These are phyloP conservation scores for Paraglomus brasilianum DNA, from an alignment of 192 early-diverging fungal species.

Conservation along the genomic window DNA sequence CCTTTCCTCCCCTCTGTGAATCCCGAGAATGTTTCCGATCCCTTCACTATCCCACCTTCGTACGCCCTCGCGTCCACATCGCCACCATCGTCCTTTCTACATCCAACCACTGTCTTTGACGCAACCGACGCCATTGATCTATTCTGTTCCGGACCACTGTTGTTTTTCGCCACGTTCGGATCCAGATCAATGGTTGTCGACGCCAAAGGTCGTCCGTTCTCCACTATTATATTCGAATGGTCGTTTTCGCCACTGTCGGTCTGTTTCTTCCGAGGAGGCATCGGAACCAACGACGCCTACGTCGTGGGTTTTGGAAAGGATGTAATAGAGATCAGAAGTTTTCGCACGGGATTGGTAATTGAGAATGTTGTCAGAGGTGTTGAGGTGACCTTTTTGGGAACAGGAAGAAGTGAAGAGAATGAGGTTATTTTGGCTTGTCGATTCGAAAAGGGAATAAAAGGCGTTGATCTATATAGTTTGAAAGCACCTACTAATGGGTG, in stretches of 20 bases:
- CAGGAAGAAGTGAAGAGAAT: neutral
- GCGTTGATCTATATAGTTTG: conserved; percentile 21
- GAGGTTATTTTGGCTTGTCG: conserved; percentile 21
- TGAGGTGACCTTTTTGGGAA: conserved; percentile 21
- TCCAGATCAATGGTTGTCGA: conserved; percentile 30
- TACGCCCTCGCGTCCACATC: conserved; percentile 6
- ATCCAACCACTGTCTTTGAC: conserved; percentile 29
- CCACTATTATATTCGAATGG: conserved; percentile 22
- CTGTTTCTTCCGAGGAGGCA: conserved; percentile 4
- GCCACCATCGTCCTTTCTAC: conserved; percentile 14
- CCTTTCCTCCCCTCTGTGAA: conserved; percentile 12
- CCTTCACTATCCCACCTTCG: conserved; percentile 25
- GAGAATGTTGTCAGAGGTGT: conserved; percentile 27
- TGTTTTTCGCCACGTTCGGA: conserved; percentile 30
- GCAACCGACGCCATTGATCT: neutral
- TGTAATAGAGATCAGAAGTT: conserved; percentile 28
- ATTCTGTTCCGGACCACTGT: neutral
- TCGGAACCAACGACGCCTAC: neutral
- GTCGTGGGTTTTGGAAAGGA: conserved; percentile 28
- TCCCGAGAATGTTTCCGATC: conserved; percentile 18
- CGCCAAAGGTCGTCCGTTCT: conserved; percentile 24
- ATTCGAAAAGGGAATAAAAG: neutral
- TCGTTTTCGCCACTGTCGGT: neutral
- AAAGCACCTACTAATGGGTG: neutral
- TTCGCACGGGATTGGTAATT: conserved; percentile 17